A percentile compares a stretch with the other conserved stretches of the same genome.
Evolutionary conservation across 75 land plant genomes (phyloP).

Genomic region (Cupressus sempervirens): DNA sequence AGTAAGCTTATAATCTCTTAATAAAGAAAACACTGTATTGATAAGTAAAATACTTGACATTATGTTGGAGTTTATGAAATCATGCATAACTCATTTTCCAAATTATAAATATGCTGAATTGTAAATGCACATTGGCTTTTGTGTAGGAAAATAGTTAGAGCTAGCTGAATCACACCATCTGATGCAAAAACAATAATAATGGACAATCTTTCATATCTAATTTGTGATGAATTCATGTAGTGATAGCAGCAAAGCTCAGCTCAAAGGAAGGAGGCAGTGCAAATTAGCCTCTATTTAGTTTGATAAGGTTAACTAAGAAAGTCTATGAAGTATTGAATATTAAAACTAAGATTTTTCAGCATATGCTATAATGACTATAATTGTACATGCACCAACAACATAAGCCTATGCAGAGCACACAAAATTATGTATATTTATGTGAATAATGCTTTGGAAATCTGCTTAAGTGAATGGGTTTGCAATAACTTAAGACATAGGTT

Average conservation of each 20-base stretch:
- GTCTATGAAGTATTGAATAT: background rate
- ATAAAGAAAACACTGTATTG: background rate
- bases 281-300: background rate
- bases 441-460: background rate
- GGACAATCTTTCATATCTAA: background rate
- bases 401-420: background rate
- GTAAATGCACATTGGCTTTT: background rate
- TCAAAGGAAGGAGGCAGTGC: background rate
- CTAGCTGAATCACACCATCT: background rate
- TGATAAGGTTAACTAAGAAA: background rate
- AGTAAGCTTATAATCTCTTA: background rate
- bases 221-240: background rate
- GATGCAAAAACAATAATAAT: background rate
- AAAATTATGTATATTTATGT: background rate
- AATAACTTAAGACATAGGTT: background rate
- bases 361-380: background rate
- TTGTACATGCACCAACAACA: background rate
- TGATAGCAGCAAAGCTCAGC: background rate
- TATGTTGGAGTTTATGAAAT: background rate
- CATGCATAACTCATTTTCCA: background rate
- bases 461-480: background rate
- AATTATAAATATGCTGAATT: background rate
- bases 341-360: background rate
- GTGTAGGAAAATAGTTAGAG: background rate
- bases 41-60: background rate